phyloP scores from a whole-genome alignment of 768 basidiomycete species.

The Leccinum obscurum region DNA sequence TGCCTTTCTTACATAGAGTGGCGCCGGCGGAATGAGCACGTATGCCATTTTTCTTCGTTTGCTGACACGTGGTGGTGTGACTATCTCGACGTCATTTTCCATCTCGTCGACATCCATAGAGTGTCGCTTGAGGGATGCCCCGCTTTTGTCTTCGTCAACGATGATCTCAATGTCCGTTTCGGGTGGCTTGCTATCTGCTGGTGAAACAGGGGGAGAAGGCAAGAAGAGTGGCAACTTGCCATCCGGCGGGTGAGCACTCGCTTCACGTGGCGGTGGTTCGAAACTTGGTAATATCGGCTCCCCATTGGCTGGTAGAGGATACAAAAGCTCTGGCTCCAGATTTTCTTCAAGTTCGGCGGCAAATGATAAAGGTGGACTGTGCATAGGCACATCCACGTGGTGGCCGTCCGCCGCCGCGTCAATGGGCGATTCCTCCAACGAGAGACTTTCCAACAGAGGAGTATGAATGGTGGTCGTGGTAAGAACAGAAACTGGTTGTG shows the following conservation, averaged over 20 bases:
- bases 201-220: slow-evolving; percentile 45
- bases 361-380: slow-evolving; percentile 16
- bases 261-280: slow-evolving; percentile 13
- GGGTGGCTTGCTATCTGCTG: slow-evolving; percentile 21
- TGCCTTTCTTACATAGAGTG: slow-evolving; percentile 22
- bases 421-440: slow-evolving; percentile 20
- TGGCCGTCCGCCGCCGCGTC: slow-evolving; percentile 1
- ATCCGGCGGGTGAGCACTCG: slow-evolving; percentile 8
- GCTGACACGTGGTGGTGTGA: slow-evolving; percentile 7
- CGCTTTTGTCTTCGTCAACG: slow-evolving; percentile 5
- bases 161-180: slow-evolving; percentile 23
- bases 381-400: slow-evolving; percentile 25
- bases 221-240: slow-evolving; percentile 46
- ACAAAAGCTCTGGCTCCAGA: slow-evolving; percentile 9
- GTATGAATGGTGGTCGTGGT: slow-evolving; percentile 16
- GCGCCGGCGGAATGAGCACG: slow-evolving; percentile 30
- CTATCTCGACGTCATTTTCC: slow-evolving; percentile 5
- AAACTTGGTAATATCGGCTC: slow-evolving; percentile 8
- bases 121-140: slow-evolving; percentile 24
- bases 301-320: slow-evolving; percentile 4
- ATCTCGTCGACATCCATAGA: slow-evolving; percentile 15
- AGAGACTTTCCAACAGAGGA: slow-evolving; percentile 22
- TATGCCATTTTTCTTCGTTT: slow-evolving; percentile 31
- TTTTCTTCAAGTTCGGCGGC: slow-evolving; percentile 9
- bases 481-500: slow-evolving; percentile 8